A percentile compares a stretch with the other conserved stretches of the same genome.
Conservation (phyloP, 306 rosid genomes). For the Potentilla sterilis region DNA sequence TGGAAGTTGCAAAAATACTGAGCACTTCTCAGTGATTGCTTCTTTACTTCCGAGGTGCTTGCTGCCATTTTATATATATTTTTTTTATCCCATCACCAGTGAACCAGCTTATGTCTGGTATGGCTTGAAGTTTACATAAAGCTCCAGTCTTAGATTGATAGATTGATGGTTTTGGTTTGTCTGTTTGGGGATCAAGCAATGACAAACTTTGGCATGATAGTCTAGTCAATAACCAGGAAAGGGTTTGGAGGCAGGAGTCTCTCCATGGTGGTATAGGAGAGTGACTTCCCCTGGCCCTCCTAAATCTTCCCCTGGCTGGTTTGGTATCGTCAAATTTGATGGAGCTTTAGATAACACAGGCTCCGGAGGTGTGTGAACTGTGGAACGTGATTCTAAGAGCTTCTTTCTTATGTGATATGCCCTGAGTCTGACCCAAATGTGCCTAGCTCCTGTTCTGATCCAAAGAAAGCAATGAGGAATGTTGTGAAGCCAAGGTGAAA, state of each 20-base stretch:
- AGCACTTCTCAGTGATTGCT: too few relatives aligned
- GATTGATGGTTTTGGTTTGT: background rate
- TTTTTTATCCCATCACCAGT: too few relatives aligned
- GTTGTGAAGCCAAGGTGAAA: background rate
- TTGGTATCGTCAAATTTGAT: background rate
- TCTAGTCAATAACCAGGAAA: too few relatives aligned
- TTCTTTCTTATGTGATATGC: background rate
- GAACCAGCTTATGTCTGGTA: background rate
- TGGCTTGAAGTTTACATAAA: too few relatives aligned
- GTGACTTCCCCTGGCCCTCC: background rate
- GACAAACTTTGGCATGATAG: background rate
- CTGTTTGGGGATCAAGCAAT: background rate
- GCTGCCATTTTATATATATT: too few relatives aligned
- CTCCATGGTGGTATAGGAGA: background rate
- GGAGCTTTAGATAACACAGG: background rate
- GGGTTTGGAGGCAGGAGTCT: too few relatives aligned
- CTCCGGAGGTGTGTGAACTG: background rate
- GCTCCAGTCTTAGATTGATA: too few relatives aligned
- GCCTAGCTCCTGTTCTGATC: background rate
- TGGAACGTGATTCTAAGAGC: background rate
- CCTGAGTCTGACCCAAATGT: background rate
- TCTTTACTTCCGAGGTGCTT: too few relatives aligned
- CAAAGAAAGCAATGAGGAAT: background rate
- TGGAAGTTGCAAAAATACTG: too few relatives aligned
- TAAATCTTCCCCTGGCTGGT: background rate